Evolutionary conservation across 2,329 filamentous ascomycete species (phyloP), one percentile per base, ranked within the genome.

Genomic region (Cladophialophora chaetospira): DNA sequence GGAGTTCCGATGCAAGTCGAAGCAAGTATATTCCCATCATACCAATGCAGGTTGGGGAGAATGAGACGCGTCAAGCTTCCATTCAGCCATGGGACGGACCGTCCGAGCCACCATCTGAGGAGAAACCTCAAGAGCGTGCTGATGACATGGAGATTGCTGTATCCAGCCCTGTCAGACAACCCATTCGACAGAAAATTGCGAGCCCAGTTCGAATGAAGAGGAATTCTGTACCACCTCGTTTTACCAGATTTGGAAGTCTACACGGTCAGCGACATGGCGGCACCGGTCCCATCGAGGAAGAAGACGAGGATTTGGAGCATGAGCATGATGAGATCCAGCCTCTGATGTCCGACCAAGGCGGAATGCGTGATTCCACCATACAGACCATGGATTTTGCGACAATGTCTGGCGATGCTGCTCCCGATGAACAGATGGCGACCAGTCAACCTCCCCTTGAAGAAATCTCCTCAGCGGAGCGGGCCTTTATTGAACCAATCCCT

Each of bases 201-300:
- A 61, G 54, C 33, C 51, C 62, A 21, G 35, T 47, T 26, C 38
- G 52, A 31, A 40, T 50, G 15, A 62, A 62, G 53, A 61, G 53
- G 23, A 44, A 53, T 26, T 50, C 58, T 5, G 50, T 52, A 31
- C 58, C 60, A 19, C 52, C 63, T 13, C 55, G 53, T 28, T 58
- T 65, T 23, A 53, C 58, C 25, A 48, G 63, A 47, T 65, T 65
- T 36, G 61, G 43, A 13, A 65, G 63, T 45, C 38, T 65, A 21
- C 63, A 63, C 29, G 61, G 58, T 9, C 53, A 60, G 40, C 43
- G 58, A 35, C 53, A 54, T 35, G 44, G 23, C 15, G 55, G 54
- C 38, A 28, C 57, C 9, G 42, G 53, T 13, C 40, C 57, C 8
- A 63, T 61, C 11, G 45, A 36, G 9, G 57, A 63, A 51, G 60